phyloP scores from a whole-genome alignment of 257 asterid genomes.

The Parsonsia alboflavescens region DNA sequence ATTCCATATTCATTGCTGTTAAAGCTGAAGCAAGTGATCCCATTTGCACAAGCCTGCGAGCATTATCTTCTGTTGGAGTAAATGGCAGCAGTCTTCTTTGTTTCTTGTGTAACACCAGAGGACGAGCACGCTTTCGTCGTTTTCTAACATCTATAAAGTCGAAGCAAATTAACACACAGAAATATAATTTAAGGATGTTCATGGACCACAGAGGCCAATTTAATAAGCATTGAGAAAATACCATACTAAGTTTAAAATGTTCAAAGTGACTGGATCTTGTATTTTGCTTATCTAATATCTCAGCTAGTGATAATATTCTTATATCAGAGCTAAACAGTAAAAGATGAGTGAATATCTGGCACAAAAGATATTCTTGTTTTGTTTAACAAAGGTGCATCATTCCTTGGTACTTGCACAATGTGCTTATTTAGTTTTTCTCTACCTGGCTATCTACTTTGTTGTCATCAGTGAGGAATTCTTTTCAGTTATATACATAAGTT shows the following conservation, averaged over 20 bases:
- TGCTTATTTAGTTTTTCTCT: background rate
- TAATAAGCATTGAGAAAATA: background rate
- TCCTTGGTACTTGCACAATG: background rate
- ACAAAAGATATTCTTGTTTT: background rate
- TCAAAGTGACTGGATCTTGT: background rate
- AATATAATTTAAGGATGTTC: background rate
- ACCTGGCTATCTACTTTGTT: background rate
- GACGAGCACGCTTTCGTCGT: conserved; percentile 53
- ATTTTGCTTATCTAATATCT: background rate
- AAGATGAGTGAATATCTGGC: background rate
- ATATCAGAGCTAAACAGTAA: background rate
- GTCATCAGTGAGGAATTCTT: background rate
- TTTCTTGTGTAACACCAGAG: conserved; percentile 60
- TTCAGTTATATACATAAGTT: too few species aligned
- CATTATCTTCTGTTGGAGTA: conserved; percentile 47
- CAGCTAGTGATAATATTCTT: background rate
- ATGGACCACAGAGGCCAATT: background rate
- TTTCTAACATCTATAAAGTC: conserved; percentile 47
- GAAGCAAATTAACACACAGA: background rate
- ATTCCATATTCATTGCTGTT: conserved; percentile 55
- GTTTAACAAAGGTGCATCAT: background rate
- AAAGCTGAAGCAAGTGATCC: conserved; percentile 71
- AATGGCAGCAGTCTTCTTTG: conserved; percentile 66
- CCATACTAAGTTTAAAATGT: background rate
- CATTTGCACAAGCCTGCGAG: conserved; percentile 54